Evolutionary conservation across 1,284 basidiomycete species (phyloP).

Genomic region (Pholiota adiposa): DNA sequence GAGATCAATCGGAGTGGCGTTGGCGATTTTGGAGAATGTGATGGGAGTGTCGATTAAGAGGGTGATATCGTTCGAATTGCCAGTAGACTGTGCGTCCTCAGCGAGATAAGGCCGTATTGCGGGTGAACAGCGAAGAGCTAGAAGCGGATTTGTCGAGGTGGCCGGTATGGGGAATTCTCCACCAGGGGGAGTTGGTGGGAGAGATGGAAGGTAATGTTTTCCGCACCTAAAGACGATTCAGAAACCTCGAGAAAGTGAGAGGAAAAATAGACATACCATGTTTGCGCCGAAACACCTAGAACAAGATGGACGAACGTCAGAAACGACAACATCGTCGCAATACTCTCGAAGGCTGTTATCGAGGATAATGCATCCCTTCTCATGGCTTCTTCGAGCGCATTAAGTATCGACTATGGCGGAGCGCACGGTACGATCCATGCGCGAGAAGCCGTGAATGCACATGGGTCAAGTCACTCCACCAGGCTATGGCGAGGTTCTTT

Average conservation of each 20-base stretch:
- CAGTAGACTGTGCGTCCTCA: slow-evolving; percentile 38
- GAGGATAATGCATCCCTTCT: neutral
- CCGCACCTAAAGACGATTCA: slow-evolving; percentile 53
- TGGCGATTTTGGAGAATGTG: slow-evolving; percentile 48
- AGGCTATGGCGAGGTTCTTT: neutral
- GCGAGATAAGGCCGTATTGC: slow-evolving; percentile 69
- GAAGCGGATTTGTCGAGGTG: slow-evolving; percentile 51
- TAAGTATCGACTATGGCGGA: neutral
- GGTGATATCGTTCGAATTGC: slow-evolving; percentile 33
- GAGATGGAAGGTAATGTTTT: slow-evolving; percentile 62
- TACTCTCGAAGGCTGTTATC: neutral
- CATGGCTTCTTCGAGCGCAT: neutral
- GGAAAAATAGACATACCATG: slow-evolving; percentile 19
- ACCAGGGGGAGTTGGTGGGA: slow-evolving; percentile 51
- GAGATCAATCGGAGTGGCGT: slow-evolving; percentile 48
- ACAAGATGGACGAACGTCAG: slow-evolving; percentile 6
- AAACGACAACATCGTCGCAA: neutral
- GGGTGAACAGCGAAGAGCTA: slow-evolving; percentile 71
- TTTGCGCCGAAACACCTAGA: slow-evolving; percentile 22
- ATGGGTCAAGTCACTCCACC: slow-evolving; percentile 5
- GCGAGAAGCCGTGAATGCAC: slow-evolving; percentile 4
- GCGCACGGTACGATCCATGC: neutral
- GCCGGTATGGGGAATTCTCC: slow-evolving; percentile 62
- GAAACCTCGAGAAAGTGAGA: neutral
- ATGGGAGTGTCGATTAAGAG: slow-evolving; percentile 66